Percentiles rank a stretch among this genome's conserved stretches.
These are phyloP conservation scores for Collybia sp. DNA, from an alignment of 768 basidiomycete genomes.

Conservation along the genomic window DNA sequence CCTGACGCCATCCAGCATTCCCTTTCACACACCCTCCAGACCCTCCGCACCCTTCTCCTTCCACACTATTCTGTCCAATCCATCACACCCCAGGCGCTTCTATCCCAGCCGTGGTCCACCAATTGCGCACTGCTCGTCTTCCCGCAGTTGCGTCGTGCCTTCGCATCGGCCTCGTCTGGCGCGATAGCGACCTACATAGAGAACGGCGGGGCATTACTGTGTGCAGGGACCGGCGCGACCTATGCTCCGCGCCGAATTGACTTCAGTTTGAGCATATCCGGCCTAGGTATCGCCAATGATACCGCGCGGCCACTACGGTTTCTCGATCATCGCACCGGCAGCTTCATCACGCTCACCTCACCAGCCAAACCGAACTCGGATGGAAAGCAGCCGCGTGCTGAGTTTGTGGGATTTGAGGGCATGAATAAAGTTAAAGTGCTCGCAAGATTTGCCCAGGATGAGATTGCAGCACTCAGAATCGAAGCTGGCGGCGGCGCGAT, in stretches of 20 bases:
- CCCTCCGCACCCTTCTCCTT: constrained; percentile 52
- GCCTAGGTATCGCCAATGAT: too few relatives aligned
- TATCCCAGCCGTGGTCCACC: constrained; percentile 69
- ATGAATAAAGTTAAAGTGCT: constrained; percentile 21
- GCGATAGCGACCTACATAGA: constrained; percentile 58
- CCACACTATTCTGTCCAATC: constrained; percentile 79
- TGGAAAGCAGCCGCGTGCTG: constrained; percentile 16
- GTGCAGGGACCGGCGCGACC: constrained; percentile 55
- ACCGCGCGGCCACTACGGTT: constrained; percentile 25
- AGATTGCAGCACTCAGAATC: constrained; percentile 26
- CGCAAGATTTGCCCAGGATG: constrained; percentile 20
- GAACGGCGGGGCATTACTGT: constrained; percentile 67
- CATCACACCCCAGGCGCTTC: constrained; percentile 51
- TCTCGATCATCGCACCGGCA: constrained; percentile 26
- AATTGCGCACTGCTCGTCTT: constrained; percentile 79
- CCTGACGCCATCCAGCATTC: constrained; percentile 50
- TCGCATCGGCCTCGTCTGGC: constrained; percentile 30
- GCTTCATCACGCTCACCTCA: constrained; percentile 23
- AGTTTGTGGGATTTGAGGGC: constrained; percentile 25
- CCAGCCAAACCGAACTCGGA: constrained; percentile 12
- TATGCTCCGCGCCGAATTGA: constrained; percentile 24
- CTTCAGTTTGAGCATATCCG: too few relatives aligned
- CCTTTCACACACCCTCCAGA: constrained; percentile 34
- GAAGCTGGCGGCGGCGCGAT: constrained; percentile 43
- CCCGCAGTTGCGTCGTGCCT: constrained; percentile 50